phyloP scores from a whole-genome alignment of 116 monocot genomes.

The Papilionanthe hybrid region DNA sequence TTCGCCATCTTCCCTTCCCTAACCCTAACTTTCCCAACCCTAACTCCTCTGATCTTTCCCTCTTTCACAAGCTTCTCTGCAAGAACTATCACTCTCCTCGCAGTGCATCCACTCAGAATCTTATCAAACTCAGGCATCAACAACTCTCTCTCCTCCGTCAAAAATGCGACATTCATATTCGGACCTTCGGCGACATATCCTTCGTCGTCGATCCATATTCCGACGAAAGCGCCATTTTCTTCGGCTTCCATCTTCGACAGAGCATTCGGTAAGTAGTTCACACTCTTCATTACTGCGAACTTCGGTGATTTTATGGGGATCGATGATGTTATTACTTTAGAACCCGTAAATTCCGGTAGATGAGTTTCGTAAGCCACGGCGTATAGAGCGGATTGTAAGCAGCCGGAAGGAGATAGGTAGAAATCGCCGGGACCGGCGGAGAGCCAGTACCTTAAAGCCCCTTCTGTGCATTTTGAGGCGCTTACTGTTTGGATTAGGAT shows the following conservation, averaged over 20 bases:
- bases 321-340: constrained; percentile 69
- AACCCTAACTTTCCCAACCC: constrained; percentile 44
- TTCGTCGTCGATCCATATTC: constrained; percentile 84
- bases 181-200: constrained; percentile 86
- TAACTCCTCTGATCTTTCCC: constrained; percentile 43
- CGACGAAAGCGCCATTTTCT: constrained; percentile 64
- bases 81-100: constrained; percentile 56
- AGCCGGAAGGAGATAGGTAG: constrained; percentile 60
- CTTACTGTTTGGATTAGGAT: constrained; percentile 70
- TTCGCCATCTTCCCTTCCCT: constrained; percentile 70
- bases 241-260: constrained; percentile 91
- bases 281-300: constrained; percentile 80
- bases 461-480: constrained; percentile 63
- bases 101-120: constrained; percentile 86
- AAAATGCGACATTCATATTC: constrained; percentile 92
- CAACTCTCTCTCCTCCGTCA: constrained; percentile 42
- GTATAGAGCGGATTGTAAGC: constrained; percentile 55
- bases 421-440: constrained; percentile 89
- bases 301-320: constrained; percentile 75
- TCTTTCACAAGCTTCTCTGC: constrained; percentile 57
- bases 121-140: constrained; percentile 72
- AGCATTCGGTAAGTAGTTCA: constrained; percentile 85
- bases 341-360: constrained; percentile 31
- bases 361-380: constrained; percentile 44
- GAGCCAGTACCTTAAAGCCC: constrained; percentile 86